Evolutionary conservation across 192 early-diverging fungal genomes (phyloP), one percentile per base, ranked within the genome.

Genomic region (Entrophospora sp.): DNA sequence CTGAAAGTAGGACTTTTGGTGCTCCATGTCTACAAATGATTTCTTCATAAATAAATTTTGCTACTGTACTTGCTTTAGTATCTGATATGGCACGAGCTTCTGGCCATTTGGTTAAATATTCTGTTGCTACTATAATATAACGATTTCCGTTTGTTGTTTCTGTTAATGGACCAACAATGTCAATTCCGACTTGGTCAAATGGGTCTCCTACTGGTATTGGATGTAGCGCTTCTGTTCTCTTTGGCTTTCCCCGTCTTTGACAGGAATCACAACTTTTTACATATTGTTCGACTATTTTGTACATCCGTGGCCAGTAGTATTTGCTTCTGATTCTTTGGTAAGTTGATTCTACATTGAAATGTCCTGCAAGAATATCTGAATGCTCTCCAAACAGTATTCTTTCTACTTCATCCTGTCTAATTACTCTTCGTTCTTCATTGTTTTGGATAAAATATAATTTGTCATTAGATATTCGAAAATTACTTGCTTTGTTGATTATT

Each of bases 61-160:
- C 66, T 31, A 67, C 53, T 1, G 53, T 30, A 18, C 49, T 58
- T 4, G 46, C 70, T 30, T 65, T 64, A 0, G 67, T 64, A 16
- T 63, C 55, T 8, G 38, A 40, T 2, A 75, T 4, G 5, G 69
- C 69, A 0, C 52, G 28, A 14, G 64, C 60, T 36, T 71, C 60
- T 0, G 70, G 69, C 69, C 67, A 75, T 42, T 69, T 69, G 2
- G 70, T 75, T 0, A 49, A n/a, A 45, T 71, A 75, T 18, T 75
- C 73, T 1, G 70, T 67, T 0, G 69, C 69, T 0, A 69, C 48
- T 0, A 75, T 5, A 3, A 74, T 61, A 62, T 66, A 74, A 3
- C 37, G 1, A n/a, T 69, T 69, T 7, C 67, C 61, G 0, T 25
- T 30, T 20, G 36, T 34, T 0, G 64, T 69, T 2, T 30, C 24